Conservation (phyloP, 2,329 filamentous ascomycete genomes). For the Monosporascus sp. region DNA sequence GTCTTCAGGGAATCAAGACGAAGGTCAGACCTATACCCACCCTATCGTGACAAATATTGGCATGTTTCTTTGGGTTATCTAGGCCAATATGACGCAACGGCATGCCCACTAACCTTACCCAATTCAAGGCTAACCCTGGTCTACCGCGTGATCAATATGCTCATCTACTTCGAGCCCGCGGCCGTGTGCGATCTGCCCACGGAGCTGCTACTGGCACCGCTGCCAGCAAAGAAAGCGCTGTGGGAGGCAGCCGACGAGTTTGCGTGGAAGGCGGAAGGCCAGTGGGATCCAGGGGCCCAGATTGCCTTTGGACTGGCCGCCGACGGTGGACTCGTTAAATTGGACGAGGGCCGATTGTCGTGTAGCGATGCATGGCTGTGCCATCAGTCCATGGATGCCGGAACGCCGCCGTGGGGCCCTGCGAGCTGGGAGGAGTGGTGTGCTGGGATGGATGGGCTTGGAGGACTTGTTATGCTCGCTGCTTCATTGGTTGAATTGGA, state of each 20-base stretch:
- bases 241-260: slow-evolving; percentile 36
- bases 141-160: slow-evolving; percentile 35
- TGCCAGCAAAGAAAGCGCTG: slow-evolving; percentile 35
- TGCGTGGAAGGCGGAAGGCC: slow-evolving; percentile 29
- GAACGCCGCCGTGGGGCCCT: slow-evolving; percentile 9
- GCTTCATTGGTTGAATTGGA: slow-evolving; percentile 25
- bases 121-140: slow-evolving; percentile 31
- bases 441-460: slow-evolving; percentile 39
- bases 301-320: slow-evolving; percentile 25
- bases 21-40: slow-evolving; percentile 21
- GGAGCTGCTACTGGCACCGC: slow-evolving; percentile 34
- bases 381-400: slow-evolving; percentile 6
- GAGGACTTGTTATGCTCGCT: slow-evolving; percentile 39
- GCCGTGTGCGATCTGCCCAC: slow-evolving; percentile 28
- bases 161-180: slow-evolving; percentile 37
- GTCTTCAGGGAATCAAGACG: slow-evolving; percentile 35
- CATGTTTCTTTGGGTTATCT: too few species aligned
- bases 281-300: slow-evolving; percentile 16
- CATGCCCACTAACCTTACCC: slow-evolving; percentile 9
- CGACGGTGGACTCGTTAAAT: slow-evolving; percentile 27
- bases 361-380: slow-evolving; percentile 18
- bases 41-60: slow-evolving; percentile 1
- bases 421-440: slow-evolving; percentile 41
- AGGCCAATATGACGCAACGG: too few species aligned
- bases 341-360: slow-evolving; percentile 19